These are phyloP conservation scores for Paxillus rubicundulus DNA, from an alignment of 768 basidiomycete genomes.

Conservation along the genomic window DNA sequence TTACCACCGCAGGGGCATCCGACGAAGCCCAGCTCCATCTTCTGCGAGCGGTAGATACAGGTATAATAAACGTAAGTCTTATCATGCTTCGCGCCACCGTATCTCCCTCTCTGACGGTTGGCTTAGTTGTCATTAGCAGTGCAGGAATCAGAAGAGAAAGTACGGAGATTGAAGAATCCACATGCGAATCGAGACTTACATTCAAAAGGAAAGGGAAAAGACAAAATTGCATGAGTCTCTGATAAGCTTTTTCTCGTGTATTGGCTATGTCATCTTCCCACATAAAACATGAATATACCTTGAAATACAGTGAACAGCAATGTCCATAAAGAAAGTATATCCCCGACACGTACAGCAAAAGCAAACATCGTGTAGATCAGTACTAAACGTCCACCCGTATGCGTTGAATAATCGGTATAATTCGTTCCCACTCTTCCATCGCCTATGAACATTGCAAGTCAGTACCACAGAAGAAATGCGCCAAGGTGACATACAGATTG, in stretches of 20 bases:
- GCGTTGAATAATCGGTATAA: slow-evolving; percentile 89
- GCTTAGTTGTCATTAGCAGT: slow-evolving; percentile 69
- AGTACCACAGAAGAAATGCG: slow-evolving; percentile 2
- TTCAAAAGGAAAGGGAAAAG: slow-evolving; percentile 12
- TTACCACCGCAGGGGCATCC: slow-evolving; percentile 66
- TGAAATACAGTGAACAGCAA: slow-evolving; percentile 5
- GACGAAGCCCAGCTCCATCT: slow-evolving; percentile 70
- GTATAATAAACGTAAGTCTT: slow-evolving; percentile 67
- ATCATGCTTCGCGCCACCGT: neutral
- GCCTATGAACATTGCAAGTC: slow-evolving; percentile 44
- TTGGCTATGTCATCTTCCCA: neutral
- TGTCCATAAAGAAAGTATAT: slow-evolving; percentile 10
- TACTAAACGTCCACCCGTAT: slow-evolving; percentile 87
- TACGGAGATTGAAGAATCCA: slow-evolving; percentile 28
- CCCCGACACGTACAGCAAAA: slow-evolving; percentile 11
- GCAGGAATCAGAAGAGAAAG: slow-evolving; percentile 76
- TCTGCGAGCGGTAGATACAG: slow-evolving; percentile 79
- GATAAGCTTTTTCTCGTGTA: neutral
- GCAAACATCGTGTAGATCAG: slow-evolving; percentile 17
- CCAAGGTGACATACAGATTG: slow-evolving; percentile 57
- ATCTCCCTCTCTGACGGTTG: slow-evolving; percentile 3
- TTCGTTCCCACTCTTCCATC: slow-evolving; percentile 97
- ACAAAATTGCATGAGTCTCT: slow-evolving; percentile 4
- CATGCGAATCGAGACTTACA: neutral
- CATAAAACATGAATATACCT: neutral